Evolutionary conservation across 768 basidiomycete species (phyloP).

Genomic region (Auriscalpium orientale): DNA sequence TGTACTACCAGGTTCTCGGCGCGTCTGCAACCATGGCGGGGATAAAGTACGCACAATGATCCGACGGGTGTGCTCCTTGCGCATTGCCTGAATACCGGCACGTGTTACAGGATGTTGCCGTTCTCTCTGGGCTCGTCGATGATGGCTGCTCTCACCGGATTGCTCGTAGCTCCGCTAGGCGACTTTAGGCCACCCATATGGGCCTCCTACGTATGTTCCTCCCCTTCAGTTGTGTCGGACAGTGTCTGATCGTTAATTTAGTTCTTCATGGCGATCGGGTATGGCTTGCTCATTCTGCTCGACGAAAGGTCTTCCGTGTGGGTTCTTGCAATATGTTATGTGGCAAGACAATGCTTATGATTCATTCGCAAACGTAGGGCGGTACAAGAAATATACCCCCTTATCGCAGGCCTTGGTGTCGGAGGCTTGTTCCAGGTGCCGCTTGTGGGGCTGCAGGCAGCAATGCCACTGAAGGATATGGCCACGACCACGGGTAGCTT

Average conservation of each 20-base stretch:
- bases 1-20: slow-evolving; percentile 37
- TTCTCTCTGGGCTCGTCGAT: slow-evolving; percentile 23
- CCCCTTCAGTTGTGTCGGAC: neutral
- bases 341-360: neutral
- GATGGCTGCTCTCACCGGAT: slow-evolving; percentile 18
- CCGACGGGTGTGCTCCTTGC: no score
- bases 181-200: slow-evolving; percentile 28
- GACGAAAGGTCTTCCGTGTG: slow-evolving; percentile 25
- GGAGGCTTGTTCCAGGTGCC: slow-evolving; percentile 32
- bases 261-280: slow-evolving; percentile 26
- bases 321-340: neutral
- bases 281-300: slow-evolving; percentile 30
- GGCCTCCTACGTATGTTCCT: slow-evolving; percentile 12
- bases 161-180: slow-evolving; percentile 20
- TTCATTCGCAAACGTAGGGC: slow-evolving; percentile 17
- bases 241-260: slow-evolving; percentile 5
- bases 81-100: neutral
- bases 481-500: slow-evolving; percentile 33
- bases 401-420: slow-evolving; percentile 26
- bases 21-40: slow-evolving; percentile 27
- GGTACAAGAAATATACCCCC: slow-evolving; percentile 24
- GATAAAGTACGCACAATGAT: slow-evolving; percentile 19
- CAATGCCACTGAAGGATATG: slow-evolving; percentile 41
- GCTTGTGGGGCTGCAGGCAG: slow-evolving; percentile 32
- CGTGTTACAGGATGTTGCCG: slow-evolving; percentile 26